Evolutionary conservation across 306 rosid species (phyloP).

Genomic region (Mucuna pruriens): DNA sequence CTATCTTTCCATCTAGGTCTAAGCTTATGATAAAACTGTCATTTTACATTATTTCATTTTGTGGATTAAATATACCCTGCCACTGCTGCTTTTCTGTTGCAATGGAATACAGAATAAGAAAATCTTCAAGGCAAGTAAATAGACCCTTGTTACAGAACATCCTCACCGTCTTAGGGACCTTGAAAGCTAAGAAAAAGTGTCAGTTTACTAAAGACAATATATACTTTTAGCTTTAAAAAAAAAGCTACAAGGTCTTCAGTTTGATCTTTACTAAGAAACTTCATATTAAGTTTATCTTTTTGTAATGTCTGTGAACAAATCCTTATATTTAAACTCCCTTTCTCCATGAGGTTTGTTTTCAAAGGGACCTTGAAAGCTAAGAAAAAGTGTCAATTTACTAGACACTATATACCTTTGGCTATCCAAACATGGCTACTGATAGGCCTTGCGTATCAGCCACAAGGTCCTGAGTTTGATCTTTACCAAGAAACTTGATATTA

Average conservation of each 20-base stretch:
- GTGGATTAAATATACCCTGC: constrained; percentile 8
- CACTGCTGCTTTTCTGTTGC: constrained; percentile 1
- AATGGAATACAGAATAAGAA: not conserved
- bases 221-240: not conserved
- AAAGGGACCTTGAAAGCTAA: too few relatives aligned
- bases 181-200: not conserved
- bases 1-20: not conserved
- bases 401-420: too few relatives aligned
- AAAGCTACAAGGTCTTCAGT: not conserved
- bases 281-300: not conserved
- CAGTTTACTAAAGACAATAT: not conserved
- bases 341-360: constrained; percentile 5
- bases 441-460: too few relatives aligned
- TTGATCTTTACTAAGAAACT: not conserved
- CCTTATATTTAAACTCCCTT: not conserved
- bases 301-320: not conserved
- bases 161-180: not conserved
- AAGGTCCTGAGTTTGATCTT: not conserved
- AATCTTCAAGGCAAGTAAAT: not conserved
- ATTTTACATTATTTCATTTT: constrained; percentile 1
- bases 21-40: not conserved
- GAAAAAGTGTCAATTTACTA: too few relatives aligned
- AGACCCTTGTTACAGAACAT: not conserved
- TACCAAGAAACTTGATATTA: not conserved
- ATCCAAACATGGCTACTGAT: too few relatives aligned